Percentiles rank a stretch among this genome's conserved stretches.
Conservation (phyloP, 371 early-diverging fungal genomes). For the Sporodiniella umbellata region DNA sequence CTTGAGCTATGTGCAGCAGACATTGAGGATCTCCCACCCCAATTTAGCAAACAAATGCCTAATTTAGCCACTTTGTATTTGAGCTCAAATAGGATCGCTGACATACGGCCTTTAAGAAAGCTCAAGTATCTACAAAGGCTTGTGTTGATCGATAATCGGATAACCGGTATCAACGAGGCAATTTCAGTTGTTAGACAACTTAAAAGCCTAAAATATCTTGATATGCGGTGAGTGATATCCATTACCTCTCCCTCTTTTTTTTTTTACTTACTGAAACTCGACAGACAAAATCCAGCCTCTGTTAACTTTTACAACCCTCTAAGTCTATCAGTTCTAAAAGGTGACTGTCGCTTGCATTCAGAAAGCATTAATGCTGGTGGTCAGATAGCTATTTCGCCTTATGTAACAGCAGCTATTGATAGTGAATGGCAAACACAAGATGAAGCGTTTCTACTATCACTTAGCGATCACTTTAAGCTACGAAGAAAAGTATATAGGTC, state of each 20-base stretch:
- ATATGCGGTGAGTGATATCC: slow-evolving; percentile 34
- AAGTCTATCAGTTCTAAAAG: background rate
- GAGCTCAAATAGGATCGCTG: slow-evolving; percentile 46
- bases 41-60: slow-evolving; percentile 48
- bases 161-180: slow-evolving; percentile 37
- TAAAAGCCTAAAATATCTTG: slow-evolving; percentile 39
- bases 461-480: slow-evolving; percentile 40
- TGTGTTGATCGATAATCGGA: slow-evolving; percentile 49
- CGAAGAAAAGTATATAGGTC: slow-evolving; percentile 48
- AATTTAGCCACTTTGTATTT: slow-evolving; percentile 47
- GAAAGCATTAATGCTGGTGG: slow-evolving; percentile 3
- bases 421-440: slow-evolving; percentile 43
- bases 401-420: slow-evolving; percentile 31
- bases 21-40: slow-evolving; percentile 41
- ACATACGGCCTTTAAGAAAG: slow-evolving; percentile 43
- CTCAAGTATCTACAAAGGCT: slow-evolving; percentile 42
- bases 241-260: too few species aligned
- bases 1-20: slow-evolving; percentile 50
- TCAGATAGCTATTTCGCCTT: slow-evolving; percentile 14
- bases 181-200: slow-evolving; percentile 33
- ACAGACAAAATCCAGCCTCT: slow-evolving; percentile 32
- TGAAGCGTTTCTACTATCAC: slow-evolving; percentile 22
- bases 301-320: slow-evolving; percentile 31
- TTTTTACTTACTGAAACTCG: too few species aligned
- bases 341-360: background rate